Percentiles rank a stretch among this genome's conserved stretches.
These are phyloP conservation scores for Chalciporus pseudorubinellus DNA, from an alignment of 768 basidiomycete genomes.

Conservation along the genomic window DNA sequence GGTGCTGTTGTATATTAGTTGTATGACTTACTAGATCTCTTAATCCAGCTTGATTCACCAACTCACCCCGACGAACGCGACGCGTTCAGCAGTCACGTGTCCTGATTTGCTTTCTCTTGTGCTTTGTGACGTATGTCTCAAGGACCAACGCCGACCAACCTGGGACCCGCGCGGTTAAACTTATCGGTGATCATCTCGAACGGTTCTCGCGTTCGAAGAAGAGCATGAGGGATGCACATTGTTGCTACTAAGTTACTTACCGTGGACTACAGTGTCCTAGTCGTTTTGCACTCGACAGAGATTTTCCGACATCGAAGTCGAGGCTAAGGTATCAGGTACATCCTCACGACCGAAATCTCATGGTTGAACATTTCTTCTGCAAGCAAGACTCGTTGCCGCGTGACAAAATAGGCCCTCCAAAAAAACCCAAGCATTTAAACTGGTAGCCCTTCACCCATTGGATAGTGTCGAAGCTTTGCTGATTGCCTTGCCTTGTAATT, in stretches of 20 bases:
- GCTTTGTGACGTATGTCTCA: too few relatives aligned
- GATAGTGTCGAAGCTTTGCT: not conserved
- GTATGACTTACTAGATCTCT: slow-evolving; percentile 28
- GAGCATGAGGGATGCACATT: too few relatives aligned
- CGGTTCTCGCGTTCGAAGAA: too few relatives aligned
- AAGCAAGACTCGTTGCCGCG: not conserved
- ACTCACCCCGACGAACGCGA: not conserved
- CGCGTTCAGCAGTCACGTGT: not conserved
- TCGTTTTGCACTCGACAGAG: too few relatives aligned
- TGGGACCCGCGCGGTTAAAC: too few relatives aligned
- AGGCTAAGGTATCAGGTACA: not conserved
- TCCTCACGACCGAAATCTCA: not conserved
- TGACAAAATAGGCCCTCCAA: not conserved
- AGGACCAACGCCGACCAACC: too few relatives aligned
- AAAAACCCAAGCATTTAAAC: not conserved
- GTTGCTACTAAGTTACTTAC: too few relatives aligned
- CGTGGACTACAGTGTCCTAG: too few relatives aligned
- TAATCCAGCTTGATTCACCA: slow-evolving; percentile 22
- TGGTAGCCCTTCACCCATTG: not conserved
- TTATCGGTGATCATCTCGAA: too few relatives aligned
- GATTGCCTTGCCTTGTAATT: not conserved
- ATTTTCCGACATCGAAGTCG: not conserved
- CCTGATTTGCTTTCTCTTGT: not conserved
- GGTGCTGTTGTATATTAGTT: slow-evolving; percentile 34
- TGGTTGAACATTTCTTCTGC: not conserved